A percentile compares a stretch with the other conserved stretches of the same genome.
Conservation (phyloP, 805 yeast species). For the Hagleromyces aurorensis region DNA sequence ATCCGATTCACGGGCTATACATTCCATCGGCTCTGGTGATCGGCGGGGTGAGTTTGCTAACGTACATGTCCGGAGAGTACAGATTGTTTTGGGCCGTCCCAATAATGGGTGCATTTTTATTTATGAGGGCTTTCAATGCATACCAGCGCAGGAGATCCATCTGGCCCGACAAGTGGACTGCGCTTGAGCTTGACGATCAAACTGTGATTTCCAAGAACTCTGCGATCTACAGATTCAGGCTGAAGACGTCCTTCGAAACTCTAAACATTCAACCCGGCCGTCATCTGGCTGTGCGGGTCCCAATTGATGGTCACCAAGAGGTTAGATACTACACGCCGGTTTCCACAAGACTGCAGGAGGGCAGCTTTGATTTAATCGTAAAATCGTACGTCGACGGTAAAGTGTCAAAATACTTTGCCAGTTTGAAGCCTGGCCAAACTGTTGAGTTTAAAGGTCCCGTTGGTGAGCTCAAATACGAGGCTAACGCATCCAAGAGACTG, state of each 20-base stretch:
- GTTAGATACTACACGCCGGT: conserved; percentile 72
- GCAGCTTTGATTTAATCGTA: conserved; percentile 68
- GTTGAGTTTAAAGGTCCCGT: conserved; percentile 75
- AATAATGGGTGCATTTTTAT: conserved; percentile 34
- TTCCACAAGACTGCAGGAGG: conserved; percentile 58
- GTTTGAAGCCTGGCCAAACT: conserved; percentile 53
- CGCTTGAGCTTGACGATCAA: conserved; percentile 64
- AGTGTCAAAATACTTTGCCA: conserved; percentile 61
- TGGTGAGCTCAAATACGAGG: conserved; percentile 56
- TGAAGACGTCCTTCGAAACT: conserved; percentile 51
- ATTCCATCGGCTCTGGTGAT: conserved; percentile 58
- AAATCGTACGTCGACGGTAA: conserved; percentile 68
- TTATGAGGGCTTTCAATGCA: conserved; percentile 32
- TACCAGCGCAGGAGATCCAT: conserved; percentile 38
- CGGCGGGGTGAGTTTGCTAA: conserved; percentile 51
- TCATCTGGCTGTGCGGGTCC: conserved; percentile 52
- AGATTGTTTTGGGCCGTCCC: conserved; percentile 29
- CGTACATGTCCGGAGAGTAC: conserved; percentile 32
- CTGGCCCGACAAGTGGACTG: conserved; percentile 47
- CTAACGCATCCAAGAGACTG: conserved; percentile 54
- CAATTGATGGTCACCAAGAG: conserved; percentile 30
- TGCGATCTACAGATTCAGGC: conserved; percentile 65
- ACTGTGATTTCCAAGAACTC: conserved; percentile 63
- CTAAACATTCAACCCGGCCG: conserved; percentile 68
- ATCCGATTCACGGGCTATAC: conserved; percentile 68